A percentile compares a stretch with the other conserved stretches of the same genome.
phyloP scores from a whole-genome alignment of 352 stramenopile species.

The Elongisporangium undulatum region DNA sequence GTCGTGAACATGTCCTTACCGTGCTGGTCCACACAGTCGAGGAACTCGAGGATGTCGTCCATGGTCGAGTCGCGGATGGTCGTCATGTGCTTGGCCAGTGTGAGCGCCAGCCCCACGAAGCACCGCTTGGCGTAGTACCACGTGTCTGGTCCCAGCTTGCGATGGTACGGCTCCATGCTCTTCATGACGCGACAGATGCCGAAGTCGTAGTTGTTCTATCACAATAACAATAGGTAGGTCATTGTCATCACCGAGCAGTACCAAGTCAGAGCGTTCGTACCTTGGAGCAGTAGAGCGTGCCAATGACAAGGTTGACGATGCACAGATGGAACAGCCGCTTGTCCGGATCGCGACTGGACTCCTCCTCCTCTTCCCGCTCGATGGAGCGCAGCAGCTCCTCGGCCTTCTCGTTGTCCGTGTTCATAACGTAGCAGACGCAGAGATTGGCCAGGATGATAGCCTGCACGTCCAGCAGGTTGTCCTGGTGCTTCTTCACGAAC shows the following conservation, averaged over 20 bases:
- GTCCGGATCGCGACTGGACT: conserved; percentile 84
- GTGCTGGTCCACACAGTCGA: conserved; percentile 89
- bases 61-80: conserved; percentile 93
- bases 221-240: background rate
- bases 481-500: conserved; percentile 92
- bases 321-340: conserved; percentile 93
- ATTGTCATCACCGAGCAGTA: background rate
- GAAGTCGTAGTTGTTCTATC: conserved; percentile 94
- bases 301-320: conserved; percentile 98
- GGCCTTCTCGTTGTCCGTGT: conserved; percentile 95
- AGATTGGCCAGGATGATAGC: conserved; percentile 97
- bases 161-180: conserved; percentile 95
- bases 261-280: conserved; percentile 5
- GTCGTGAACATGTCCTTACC: conserved; percentile 90
- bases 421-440: conserved; percentile 97
- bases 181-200: conserved; percentile 94
- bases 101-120: conserved; percentile 92
- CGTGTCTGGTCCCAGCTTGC: conserved; percentile 93
- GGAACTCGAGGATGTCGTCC: conserved; percentile 93
- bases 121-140: conserved; percentile 96
- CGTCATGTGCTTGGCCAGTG: conserved; percentile 94
- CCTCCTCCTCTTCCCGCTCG: conserved; percentile 93
- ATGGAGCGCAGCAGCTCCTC: conserved; percentile 95
- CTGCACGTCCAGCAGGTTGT: conserved; percentile 92
- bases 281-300: conserved; percentile 97